Percentiles rank a stretch among this genome's conserved stretches.
Conservation (phyloP, 805 yeast species). For the Blastobotrys robertii region DNA sequence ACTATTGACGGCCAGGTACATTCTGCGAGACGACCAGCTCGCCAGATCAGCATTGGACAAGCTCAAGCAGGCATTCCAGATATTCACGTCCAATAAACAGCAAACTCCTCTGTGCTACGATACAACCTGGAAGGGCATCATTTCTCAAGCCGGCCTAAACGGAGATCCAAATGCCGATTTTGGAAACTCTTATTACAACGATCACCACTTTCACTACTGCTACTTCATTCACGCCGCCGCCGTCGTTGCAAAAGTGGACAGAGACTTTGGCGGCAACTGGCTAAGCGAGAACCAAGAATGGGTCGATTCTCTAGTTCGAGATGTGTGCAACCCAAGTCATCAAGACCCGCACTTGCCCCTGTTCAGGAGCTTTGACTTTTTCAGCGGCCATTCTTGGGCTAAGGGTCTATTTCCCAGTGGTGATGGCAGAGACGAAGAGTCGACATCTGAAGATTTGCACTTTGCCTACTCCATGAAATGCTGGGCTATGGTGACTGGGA, state of each 20-base stretch:
- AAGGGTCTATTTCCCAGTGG: conserved; percentile 52
- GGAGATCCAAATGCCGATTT: conserved; percentile 50
- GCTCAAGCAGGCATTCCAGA: conserved; percentile 52
- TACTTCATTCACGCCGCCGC: conserved; percentile 80
- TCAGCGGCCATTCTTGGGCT: conserved; percentile 67
- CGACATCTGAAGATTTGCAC: conserved; percentile 62
- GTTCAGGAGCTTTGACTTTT: conserved; percentile 61
- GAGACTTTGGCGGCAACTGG: conserved; percentile 43
- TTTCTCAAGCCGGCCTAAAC: conserved; percentile 52
- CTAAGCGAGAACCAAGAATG: conserved; percentile 38
- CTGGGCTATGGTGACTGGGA: conserved; percentile 55
- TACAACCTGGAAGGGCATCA: conserved; percentile 63
- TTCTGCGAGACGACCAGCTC: conserved; percentile 44
- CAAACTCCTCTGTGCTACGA: conserved; percentile 63
- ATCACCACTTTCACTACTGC: conserved; percentile 84
- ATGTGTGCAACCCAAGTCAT: conserved; percentile 51
- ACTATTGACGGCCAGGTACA: conserved; percentile 52
- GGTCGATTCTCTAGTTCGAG: conserved; percentile 54
- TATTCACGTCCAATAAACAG: conserved; percentile 57
- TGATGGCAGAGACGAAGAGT: conserved; percentile 66
- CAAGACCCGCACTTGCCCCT: conserved; percentile 51
- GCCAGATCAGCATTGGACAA: conserved; percentile 41
- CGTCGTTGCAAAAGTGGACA: conserved; percentile 58
- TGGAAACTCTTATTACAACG: conserved; percentile 72
- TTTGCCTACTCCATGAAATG: conserved; percentile 58